These are phyloP conservation scores for Suhomyces chickasaworum DNA, from an alignment of 1,139 yeast species.

Conservation along the genomic window DNA sequence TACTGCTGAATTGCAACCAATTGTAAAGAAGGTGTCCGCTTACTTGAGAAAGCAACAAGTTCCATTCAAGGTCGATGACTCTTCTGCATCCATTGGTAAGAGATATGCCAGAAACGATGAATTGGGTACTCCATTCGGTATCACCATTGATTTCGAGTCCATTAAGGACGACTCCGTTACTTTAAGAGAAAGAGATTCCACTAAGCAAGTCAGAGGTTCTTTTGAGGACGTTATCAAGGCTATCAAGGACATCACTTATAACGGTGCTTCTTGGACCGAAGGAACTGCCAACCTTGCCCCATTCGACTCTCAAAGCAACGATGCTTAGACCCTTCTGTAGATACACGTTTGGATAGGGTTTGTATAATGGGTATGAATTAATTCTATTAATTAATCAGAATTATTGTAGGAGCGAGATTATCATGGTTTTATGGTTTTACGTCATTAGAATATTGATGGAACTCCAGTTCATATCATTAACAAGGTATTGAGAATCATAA, in stretches of 20 bases:
- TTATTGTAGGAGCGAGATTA: too few species aligned
- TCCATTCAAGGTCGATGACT: constrained; percentile 96
- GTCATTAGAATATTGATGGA: too few species aligned
- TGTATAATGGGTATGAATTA: not conserved
- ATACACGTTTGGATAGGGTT: not conserved
- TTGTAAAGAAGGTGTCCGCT: constrained; percentile 67
- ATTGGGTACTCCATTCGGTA: constrained; percentile 98
- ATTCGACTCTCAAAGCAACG: constrained; percentile 55
- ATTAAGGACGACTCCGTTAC: constrained; percentile 89
- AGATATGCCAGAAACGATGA: constrained; percentile 99
- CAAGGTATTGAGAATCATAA: too few species aligned
- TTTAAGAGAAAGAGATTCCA: constrained; percentile 96
- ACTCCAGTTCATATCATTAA: too few species aligned
- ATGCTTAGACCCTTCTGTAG: constrained; percentile 17
- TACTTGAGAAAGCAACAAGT: constrained; percentile 78
- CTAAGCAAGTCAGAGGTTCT: constrained; percentile 95
- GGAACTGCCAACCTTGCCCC: constrained; percentile 72
- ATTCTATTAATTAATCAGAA: not conserved
- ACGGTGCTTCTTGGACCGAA: constrained; percentile 77
- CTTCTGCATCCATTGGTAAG: constrained; percentile 97
- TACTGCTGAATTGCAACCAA: constrained; percentile 77
- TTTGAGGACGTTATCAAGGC: constrained; percentile 78
- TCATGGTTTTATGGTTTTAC: too few species aligned
- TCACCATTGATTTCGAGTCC: constrained; percentile 96
- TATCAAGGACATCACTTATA: constrained; percentile 72